A percentile compares a stretch with the other conserved stretches of the same genome.
Conservation (phyloP, 2,329 filamentous ascomycete genomes). For the Claviceps monticola region DNA sequence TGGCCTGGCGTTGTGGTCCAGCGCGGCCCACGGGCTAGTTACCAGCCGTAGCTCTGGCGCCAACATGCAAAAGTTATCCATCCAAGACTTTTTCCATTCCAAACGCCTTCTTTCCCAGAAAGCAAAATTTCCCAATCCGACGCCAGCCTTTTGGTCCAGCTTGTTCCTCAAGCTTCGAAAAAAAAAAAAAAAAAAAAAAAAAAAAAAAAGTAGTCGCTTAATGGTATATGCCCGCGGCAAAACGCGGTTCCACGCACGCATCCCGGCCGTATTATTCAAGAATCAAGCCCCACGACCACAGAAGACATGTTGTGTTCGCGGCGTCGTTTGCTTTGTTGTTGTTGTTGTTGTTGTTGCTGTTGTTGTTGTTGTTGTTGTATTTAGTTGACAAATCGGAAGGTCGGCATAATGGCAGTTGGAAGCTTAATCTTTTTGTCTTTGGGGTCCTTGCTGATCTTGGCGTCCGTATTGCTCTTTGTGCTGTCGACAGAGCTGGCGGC, state of each 20-base stretch:
- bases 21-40: no score
- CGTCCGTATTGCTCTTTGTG: not conserved
- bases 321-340: not conserved
- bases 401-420: not conserved
- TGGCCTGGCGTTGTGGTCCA: no score
- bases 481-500: not conserved
- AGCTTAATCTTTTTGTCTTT: conserved; percentile 4
- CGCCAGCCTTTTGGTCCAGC: not conserved
- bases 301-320: no score
- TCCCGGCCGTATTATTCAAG: no score
- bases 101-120: not conserved
- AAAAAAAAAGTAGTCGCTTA: no score
- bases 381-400: conserved; percentile 6
- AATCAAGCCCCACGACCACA: no score
- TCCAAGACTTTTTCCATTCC: not conserved
- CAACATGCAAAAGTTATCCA: not conserved
- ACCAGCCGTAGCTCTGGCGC: not conserved
- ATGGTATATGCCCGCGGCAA: not conserved
- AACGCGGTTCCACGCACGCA: no score
- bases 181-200: not conserved
- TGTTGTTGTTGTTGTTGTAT: no score
- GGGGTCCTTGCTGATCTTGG: conserved; percentile 1
- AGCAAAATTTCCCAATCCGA: not conserved
- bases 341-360: no score
- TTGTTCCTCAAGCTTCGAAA: not conserved